These are phyloP conservation scores for Schwanniomyces occidentalis DNA, from an alignment of 805 yeast species.

Conservation along the genomic window DNA sequence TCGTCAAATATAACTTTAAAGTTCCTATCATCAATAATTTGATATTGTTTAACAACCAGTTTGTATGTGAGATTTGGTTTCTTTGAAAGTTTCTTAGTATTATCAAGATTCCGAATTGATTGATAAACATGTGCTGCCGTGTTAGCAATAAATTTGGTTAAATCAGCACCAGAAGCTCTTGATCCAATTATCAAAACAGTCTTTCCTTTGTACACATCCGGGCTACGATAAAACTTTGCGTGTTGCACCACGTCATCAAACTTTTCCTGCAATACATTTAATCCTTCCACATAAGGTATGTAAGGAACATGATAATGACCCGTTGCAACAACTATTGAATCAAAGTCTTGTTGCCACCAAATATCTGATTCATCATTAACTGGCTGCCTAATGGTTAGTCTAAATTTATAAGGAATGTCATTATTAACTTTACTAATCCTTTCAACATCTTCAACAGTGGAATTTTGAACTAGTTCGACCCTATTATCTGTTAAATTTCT, in stretches of 20 bases:
- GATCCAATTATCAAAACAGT: constrained; percentile 28
- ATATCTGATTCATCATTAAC: constrained; percentile 21
- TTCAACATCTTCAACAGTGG: constrained; percentile 42
- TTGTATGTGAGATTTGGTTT: constrained; percentile 19
- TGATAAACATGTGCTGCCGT: constrained; percentile 26
- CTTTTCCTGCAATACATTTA: constrained; percentile 29
- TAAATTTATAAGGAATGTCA: constrained; percentile 14
- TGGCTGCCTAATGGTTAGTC: constrained; percentile 20
- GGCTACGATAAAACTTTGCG: constrained; percentile 43
- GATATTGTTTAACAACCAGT: constrained; percentile 24
- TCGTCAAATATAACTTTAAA: constrained; percentile 45
- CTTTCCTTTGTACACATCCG: constrained; percentile 29
- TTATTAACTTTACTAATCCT: constrained; percentile 10
- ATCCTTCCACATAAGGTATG: constrained; percentile 45
- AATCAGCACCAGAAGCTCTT: constrained; percentile 27
- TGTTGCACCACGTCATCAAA: constrained; percentile 38
- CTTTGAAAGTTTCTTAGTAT: constrained; percentile 3
- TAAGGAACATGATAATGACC: constrained; percentile 52
- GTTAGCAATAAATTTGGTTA: constrained; percentile 24
- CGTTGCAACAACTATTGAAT: constrained; percentile 44
- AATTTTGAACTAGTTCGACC: constrained; percentile 23
- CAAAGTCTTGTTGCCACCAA: constrained; percentile 41
- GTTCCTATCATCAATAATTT: constrained; percentile 27
- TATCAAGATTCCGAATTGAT: constrained; percentile 20
- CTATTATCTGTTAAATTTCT: constrained; percentile 18